Evolutionary conservation across 1,139 yeast species (phyloP).

Genomic region (Trichomonascaceae sp.): DNA sequence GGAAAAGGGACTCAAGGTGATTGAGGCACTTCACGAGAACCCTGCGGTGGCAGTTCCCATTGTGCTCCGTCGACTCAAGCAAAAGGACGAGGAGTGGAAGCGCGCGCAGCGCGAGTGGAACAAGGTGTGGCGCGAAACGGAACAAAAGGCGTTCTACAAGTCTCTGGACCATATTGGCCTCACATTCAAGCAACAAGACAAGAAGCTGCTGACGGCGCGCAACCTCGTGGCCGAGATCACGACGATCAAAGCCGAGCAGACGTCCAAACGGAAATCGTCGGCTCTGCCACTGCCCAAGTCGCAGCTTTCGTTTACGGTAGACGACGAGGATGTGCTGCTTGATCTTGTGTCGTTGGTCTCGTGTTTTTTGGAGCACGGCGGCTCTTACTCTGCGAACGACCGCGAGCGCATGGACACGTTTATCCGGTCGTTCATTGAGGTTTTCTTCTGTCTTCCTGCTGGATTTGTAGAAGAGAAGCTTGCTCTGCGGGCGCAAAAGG

Average conservation of each 20-base stretch:
- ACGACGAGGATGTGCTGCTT: slow-evolving; percentile 53
- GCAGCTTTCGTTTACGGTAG: slow-evolving; percentile 57
- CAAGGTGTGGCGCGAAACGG: slow-evolving; percentile 97
- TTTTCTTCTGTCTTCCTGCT: slow-evolving; percentile 46
- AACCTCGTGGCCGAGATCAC: slow-evolving; percentile 85
- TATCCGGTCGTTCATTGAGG: slow-evolving; percentile 52
- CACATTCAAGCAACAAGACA: slow-evolving; percentile 93
- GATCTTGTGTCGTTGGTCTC: slow-evolving; percentile 63
- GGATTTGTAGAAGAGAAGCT: slow-evolving; percentile 13
- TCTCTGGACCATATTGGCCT: slow-evolving; percentile 90
- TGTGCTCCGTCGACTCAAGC: slow-evolving; percentile 80
- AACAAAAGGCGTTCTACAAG: slow-evolving; percentile 86
- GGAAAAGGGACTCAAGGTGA: slow-evolving; percentile 90
- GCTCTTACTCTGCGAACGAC: slow-evolving; percentile 66
- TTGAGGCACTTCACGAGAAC: slow-evolving; percentile 87
- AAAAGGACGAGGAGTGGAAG: slow-evolving; percentile 98
- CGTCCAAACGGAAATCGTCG: slow-evolving; percentile 66
- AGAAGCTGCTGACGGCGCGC: slow-evolving; percentile 78
- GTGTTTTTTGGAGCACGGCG: slow-evolving; percentile 52
- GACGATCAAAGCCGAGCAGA: slow-evolving; percentile 84
- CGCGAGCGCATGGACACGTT: slow-evolving; percentile 65
- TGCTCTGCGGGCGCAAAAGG: slow-evolving; percentile 1
- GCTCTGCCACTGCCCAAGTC: slow-evolving; percentile 82
- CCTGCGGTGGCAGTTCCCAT: slow-evolving; percentile 94
- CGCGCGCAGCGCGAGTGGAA: slow-evolving; percentile 98